Evolutionary conservation across 163 green algal species (phyloP), one percentile per base, ranked within the genome.

Genomic region (Chloroidium sp.): DNA sequence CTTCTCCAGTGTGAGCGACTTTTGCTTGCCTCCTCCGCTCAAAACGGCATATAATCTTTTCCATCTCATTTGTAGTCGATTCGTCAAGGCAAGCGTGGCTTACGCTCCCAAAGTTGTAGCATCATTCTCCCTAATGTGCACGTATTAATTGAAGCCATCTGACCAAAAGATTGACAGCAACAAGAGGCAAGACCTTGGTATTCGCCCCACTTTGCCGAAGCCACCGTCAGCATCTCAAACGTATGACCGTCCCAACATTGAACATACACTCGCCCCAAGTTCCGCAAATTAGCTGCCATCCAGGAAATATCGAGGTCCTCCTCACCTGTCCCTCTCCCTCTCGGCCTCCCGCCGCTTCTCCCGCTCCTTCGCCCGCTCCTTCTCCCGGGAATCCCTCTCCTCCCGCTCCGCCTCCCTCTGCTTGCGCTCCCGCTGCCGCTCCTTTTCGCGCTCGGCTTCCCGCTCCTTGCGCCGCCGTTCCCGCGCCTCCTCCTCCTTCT

Each of bases 401-500:
- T 85, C 64, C 58, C 74, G 80, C 3, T 77, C 77, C 14, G 62
- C 74, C 1, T 80, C 82, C 61, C 79, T 81, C 14, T 83, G 69
- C 12, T 36, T 12, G 10, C 76, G 59, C 2, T 80, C 61, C 61
- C 69, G 59, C 3, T 84, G 69, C 2, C 81, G 61, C 78, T 85
- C 64, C 62, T 69, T 69, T 57, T 77, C 72, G 62, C 81, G 36
- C 81, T 77, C 14, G 69, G 68, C 57, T 77, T 78, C 62, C 79
- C 81, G 61, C 79, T 76, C 6, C 61, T 4, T 10, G 69, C 62
- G 2, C 36, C 76, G 3, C 81, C 80, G 8, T 80, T 62, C 36
- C 10, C 79, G 61, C 76, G 82, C 82, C 61, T 13, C 62, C 79
- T 59, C 61, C 81, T 85, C 75, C 69, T 62, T 76, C 69, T 86